phyloP scores from a whole-genome alignment of 805 yeast genomes.

The Kazachstania taianensis region DNA sequence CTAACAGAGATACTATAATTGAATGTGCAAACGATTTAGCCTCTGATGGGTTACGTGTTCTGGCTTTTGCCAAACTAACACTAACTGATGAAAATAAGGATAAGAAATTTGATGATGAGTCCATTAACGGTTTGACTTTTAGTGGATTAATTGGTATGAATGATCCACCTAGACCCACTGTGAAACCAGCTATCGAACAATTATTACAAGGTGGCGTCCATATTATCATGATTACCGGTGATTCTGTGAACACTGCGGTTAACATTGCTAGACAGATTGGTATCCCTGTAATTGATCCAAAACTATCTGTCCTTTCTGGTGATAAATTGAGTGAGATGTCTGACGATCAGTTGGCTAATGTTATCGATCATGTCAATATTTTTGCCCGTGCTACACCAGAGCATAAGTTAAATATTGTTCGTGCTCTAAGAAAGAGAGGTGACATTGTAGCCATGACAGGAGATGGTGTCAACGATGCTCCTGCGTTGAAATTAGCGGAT shows the following conservation, averaged over 20 bases:
- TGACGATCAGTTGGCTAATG: slow-evolving; percentile 62
- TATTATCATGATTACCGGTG: slow-evolving; percentile 97
- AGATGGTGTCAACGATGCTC: slow-evolving; percentile 97
- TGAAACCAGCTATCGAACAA: slow-evolving; percentile 59
- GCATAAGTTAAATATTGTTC: slow-evolving; percentile 81
- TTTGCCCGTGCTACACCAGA: slow-evolving; percentile 95
- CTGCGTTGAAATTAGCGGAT: slow-evolving; percentile 93
- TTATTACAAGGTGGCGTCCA: slow-evolving; percentile 90
- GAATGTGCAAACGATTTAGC: slow-evolving; percentile 60
- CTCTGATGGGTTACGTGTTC: slow-evolving; percentile 72
- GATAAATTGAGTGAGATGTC: slow-evolving; percentile 66
- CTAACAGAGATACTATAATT: slow-evolving; percentile 36
- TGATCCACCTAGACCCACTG: slow-evolving; percentile 94
- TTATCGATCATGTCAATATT: slow-evolving; percentile 73
- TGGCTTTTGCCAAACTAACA: slow-evolving; percentile 60
- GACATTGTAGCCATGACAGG: slow-evolving; percentile 99
- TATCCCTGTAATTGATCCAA: slow-evolving; percentile 59
- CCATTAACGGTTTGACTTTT: slow-evolving; percentile 56
- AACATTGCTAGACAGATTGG: slow-evolving; percentile 87
- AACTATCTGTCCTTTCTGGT: slow-evolving; percentile 71
- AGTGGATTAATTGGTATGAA: slow-evolving; percentile 91
- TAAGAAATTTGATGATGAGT: slow-evolving; percentile 25
- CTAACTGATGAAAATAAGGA: slow-evolving; percentile 25
- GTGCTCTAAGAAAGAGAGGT: slow-evolving; percentile 82
- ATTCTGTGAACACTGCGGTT: slow-evolving; percentile 75